These are phyloP conservation scores for Blastocystis sp. DNA, from an alignment of 352 stramenopile genomes.

Conservation along the genomic window DNA sequence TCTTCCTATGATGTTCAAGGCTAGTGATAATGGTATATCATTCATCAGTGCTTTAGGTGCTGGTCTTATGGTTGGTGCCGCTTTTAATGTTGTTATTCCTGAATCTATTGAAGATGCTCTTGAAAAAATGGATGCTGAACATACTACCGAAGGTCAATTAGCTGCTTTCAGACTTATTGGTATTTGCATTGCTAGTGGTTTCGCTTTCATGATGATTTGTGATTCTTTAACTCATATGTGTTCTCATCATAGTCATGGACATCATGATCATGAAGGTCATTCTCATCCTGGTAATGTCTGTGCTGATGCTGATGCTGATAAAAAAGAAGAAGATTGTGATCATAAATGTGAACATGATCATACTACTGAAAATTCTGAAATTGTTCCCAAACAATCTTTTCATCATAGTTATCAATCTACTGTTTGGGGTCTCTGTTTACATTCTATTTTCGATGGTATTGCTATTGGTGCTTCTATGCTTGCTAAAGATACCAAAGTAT, in stretches of 20 bases:
- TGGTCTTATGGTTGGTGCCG: conserved; percentile 30
- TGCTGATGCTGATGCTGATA: background rate
- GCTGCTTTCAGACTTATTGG: conserved; percentile 28
- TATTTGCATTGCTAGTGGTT: conserved; percentile 37
- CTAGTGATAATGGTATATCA: conserved; percentile 6
- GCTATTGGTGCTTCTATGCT: conserved; percentile 34
- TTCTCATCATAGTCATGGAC: conserved; percentile 14
- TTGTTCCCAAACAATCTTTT: too few species aligned
- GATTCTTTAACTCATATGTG: conserved; percentile 25
- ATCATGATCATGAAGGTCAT: background rate
- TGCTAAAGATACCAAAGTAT: conserved; percentile 2
- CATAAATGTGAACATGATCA: conserved; percentile 14
- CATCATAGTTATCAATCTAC: conserved; percentile 26
- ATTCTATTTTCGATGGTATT: conserved; percentile 37
- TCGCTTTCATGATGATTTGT: conserved; percentile 29
- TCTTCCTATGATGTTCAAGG: conserved; percentile 6
- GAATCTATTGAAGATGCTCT: conserved; percentile 33
- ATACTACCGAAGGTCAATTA: conserved; percentile 10
- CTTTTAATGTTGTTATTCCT: conserved; percentile 31
- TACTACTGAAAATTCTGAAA: background rate
- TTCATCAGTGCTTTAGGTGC: conserved; percentile 31
- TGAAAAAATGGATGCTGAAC: background rate
- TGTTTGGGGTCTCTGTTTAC: conserved; percentile 36
- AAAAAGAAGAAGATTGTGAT: conserved; percentile 8
- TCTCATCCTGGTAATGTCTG: background rate